A percentile compares a stretch with the other conserved stretches of the same genome.
phyloP scores from a whole-genome alignment of 257 asterid species.

The Gentiana dahurica region DNA sequence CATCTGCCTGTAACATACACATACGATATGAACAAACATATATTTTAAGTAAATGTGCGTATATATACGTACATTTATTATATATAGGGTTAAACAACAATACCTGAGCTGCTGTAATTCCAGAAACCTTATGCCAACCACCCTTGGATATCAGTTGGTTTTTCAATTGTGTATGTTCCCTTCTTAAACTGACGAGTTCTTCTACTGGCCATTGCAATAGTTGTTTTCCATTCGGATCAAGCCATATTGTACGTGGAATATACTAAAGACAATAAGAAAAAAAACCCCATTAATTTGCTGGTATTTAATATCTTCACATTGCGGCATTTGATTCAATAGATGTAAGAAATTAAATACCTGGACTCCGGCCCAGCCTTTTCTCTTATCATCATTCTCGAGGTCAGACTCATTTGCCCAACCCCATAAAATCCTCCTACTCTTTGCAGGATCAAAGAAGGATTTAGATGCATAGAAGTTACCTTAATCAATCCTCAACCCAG shows the following conservation, averaged over 20 bases:
- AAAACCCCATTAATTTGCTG: too few species aligned
- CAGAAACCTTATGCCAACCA: conserved; percentile 18
- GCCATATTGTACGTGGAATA: conserved; percentile 31
- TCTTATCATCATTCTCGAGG: conserved; percentile 9
- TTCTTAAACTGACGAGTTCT: conserved; percentile 32
- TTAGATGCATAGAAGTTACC: conserved; percentile 61
- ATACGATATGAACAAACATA: too few species aligned
- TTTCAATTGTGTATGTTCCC: conserved; percentile 14
- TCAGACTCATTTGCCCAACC: conserved; percentile 50
- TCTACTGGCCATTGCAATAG: conserved; percentile 44
- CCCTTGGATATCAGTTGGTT: conserved; percentile 18
- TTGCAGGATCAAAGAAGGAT: conserved; percentile 1
- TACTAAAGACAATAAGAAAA: conserved; percentile 6
- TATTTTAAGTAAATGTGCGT: too few species aligned
- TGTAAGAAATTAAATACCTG: conserved; percentile 6
- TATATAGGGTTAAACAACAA: too few species aligned
- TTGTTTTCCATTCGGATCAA: conserved; percentile 38
- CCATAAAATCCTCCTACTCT: conserved; percentile 36
- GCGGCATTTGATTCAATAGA: neutral
- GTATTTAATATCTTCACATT: too few species aligned
- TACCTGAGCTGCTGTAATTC: conserved; percentile 41
- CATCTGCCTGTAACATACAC: conserved; percentile 39
- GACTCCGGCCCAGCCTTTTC: conserved; percentile 49
- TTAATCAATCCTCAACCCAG: conserved; percentile 53
- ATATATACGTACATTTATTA: too few species aligned